phyloP scores from a whole-genome alignment of 78 protist species.

The Parvularia atlantis region DNA sequence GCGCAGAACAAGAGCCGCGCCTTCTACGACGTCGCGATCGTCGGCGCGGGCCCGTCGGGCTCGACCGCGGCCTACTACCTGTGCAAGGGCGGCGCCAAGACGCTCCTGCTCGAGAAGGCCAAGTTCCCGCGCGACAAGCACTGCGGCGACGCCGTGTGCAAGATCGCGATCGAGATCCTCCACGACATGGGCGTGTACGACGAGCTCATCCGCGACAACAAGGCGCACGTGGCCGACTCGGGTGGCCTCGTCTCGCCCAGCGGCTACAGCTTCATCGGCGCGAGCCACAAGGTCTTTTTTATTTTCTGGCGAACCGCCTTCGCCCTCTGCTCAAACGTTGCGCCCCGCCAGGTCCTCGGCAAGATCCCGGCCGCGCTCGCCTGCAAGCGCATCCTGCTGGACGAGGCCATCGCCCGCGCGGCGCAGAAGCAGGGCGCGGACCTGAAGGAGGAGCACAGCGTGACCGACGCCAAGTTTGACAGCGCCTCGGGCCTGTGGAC shows the following conservation, averaged over 20 bases:
- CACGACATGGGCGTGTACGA: constrained; percentile 54
- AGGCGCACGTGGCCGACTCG: constrained; percentile 41
- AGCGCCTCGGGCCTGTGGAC: constrained; percentile 44
- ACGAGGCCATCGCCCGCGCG: constrained; percentile 48
- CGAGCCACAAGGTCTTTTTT: background rate
- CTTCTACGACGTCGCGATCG: background rate
- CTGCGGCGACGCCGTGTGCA: constrained; percentile 59
- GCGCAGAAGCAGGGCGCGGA: constrained; percentile 51
- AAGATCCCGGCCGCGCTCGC: constrained; percentile 50
- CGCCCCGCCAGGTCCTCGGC: constrained; percentile 44
- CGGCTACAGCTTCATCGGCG: constrained; percentile 48
- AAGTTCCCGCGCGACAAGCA: constrained; percentile 58
- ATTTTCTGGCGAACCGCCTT: too few relatives aligned
- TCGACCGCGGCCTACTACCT: constrained; percentile 34
- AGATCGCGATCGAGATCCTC: constrained; percentile 46
- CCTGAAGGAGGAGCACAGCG: constrained; percentile 38
- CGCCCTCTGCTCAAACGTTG: constrained; percentile 41
- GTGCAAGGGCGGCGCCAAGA: constrained; percentile 34
- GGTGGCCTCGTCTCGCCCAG: constrained; percentile 52
- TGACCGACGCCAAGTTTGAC: constrained; percentile 31
- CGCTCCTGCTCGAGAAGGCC: constrained; percentile 42
- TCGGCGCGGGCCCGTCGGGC: constrained; percentile 14
- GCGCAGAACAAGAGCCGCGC: background rate
- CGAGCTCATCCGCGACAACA: constrained; percentile 38
- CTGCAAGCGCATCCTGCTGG: constrained; percentile 39